Evolutionary conservation across 495 filamentous ascomycete species (phyloP).

Genomic region (Xylona heveae): DNA sequence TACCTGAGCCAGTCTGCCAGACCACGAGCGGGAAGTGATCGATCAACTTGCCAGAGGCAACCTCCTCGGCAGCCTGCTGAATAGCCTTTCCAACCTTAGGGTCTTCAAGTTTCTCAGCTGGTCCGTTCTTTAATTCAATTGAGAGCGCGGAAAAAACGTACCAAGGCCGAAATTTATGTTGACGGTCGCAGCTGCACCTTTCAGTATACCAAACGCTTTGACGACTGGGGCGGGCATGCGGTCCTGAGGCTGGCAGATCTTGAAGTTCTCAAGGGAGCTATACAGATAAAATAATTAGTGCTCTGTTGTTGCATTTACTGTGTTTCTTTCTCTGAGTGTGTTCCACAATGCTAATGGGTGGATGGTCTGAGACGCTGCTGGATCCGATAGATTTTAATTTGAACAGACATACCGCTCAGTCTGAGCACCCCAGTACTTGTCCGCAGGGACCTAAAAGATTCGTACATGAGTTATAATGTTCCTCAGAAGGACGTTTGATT

Average conservation of each 20-base stretch:
- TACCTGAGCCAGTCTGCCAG: conserved; percentile 97
- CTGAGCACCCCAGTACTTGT: conserved; percentile 99
- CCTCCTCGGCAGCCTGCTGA: conserved; percentile 81
- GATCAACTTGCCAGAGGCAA: conserved; percentile 79
- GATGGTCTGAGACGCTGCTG: too few relatives aligned
- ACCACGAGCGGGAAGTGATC: conserved; percentile 98
- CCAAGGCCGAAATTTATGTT: conserved; percentile 92
- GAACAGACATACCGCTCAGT: conserved; percentile 79
- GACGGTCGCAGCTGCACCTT: conserved; percentile 87
- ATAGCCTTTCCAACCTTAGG: conserved; percentile 85
- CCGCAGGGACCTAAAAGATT: conserved; percentile 42
- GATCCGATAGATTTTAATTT: too few relatives aligned
- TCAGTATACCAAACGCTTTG: conserved; percentile 88
- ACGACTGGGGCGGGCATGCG: conserved; percentile 91
- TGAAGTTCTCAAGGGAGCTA: conserved; percentile 84
- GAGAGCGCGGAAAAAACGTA: conserved; percentile 25
- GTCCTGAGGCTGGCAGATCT: conserved; percentile 97
- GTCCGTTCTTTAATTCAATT: conserved; percentile 10
- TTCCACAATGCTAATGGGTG: too few relatives aligned
- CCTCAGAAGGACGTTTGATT: not conserved
- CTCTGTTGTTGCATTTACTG: not conserved
- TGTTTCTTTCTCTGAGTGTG: not conserved
- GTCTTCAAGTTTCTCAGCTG: conserved; percentile 28
- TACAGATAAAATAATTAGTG: conserved; percentile 4
- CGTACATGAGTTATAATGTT: not conserved